A percentile compares a stretch with the other conserved stretches of the same genome.
phyloP scores from a whole-genome alignment of 257 asterid genomes.

The Eustoma russellianum region DNA sequence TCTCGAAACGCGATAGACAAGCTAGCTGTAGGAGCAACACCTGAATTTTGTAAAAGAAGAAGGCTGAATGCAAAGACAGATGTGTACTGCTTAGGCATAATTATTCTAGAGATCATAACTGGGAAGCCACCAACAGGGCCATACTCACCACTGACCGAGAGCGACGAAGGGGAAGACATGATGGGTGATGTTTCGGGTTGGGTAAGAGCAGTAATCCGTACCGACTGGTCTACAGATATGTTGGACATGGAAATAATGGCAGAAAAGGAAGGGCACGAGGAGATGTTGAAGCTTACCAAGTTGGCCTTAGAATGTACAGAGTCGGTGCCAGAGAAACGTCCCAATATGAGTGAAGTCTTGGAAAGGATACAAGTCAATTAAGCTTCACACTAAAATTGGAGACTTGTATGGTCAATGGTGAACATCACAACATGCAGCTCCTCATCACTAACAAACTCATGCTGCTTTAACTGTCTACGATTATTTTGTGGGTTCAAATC shows the following conservation, averaged over 20 bases:
- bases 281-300: conserved; percentile 58
- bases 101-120: conserved; percentile 51
- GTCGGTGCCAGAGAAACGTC: conserved; percentile 37
- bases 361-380: conserved; percentile 26
- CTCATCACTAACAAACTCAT: no score
- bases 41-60: conserved; percentile 36
- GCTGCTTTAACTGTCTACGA: no score
- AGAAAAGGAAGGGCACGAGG: conserved; percentile 48
- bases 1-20: conserved; percentile 18
- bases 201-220: conserved; percentile 40
- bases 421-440: no score
- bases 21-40: conserved; percentile 39
- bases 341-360: conserved; percentile 36
- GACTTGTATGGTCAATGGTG: no score
- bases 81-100: conserved; percentile 58
- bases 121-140: conserved; percentile 31
- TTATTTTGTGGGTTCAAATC: no score
- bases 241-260: conserved; percentile 50
- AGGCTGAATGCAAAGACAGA: conserved; percentile 47
- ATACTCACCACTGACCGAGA: background rate
- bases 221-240: conserved; percentile 70
- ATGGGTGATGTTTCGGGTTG: conserved; percentile 43
- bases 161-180: background rate
- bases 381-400: background rate
- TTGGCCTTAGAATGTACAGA: conserved; percentile 59